These are phyloP conservation scores for Leccinum boreale DNA, from an alignment of 768 basidiomycete species.

Conservation along the genomic window DNA sequence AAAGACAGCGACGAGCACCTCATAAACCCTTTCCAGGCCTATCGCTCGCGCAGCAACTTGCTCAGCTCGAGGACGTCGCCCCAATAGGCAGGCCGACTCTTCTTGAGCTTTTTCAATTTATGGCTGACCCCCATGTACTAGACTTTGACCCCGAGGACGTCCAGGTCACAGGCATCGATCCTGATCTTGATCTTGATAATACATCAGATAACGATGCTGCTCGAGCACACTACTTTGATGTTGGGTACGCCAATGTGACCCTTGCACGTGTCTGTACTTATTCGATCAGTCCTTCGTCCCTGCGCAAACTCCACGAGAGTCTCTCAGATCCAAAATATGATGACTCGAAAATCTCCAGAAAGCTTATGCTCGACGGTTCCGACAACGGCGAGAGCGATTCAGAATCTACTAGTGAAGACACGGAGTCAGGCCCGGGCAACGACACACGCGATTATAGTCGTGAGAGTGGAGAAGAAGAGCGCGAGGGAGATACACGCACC, in stretches of 20 bases:
- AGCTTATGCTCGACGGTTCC: conserved; percentile 44
- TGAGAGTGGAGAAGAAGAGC: conserved; percentile 10
- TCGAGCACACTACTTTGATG: conserved; percentile 80
- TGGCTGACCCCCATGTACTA: conserved; percentile 25
- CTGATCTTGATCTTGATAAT: conserved; percentile 32
- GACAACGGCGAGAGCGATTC: conserved; percentile 11
- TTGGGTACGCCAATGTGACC: conserved; percentile 55
- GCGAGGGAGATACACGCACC: conserved; percentile 4
- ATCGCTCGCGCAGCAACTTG: conserved; percentile 77
- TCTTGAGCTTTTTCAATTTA: not conserved
- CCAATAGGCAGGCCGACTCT: conserved; percentile 54
- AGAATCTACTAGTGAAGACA: conserved; percentile 7
- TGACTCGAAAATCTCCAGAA: conserved; percentile 62
- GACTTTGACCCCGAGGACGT: conserved; percentile 77
- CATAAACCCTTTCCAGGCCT: conserved; percentile 34
- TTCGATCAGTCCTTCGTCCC: conserved; percentile 55
- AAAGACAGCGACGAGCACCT: conserved; percentile 1
- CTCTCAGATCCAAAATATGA: conserved; percentile 78
- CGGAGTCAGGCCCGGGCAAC: conserved; percentile 17
- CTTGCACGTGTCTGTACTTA: conserved; percentile 4
- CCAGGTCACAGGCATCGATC: conserved; percentile 42
- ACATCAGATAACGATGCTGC: conserved; percentile 34
- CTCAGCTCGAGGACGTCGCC: conserved; percentile 68
- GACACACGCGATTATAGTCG: conserved; percentile 8
- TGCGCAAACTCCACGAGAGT: conserved; percentile 64